Base-by-base conservation (phyloP, 345 rosid species). In the Lagerstroemia speciosa region DNA sequence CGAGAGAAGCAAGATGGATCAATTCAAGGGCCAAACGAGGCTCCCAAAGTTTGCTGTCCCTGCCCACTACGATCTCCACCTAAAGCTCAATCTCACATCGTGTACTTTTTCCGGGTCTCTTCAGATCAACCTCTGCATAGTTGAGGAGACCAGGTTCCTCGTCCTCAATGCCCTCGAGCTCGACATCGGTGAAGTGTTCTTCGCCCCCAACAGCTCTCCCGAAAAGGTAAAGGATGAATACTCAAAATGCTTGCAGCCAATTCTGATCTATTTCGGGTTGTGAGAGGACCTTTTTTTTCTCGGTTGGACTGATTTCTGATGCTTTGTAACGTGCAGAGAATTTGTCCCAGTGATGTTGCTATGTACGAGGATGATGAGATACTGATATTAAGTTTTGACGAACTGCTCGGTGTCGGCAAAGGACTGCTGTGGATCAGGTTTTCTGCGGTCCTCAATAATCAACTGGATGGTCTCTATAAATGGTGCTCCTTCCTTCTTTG, bases 141-240 rank as follows among this genome's bases (percentile, higher is more conserved):
- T 29, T 62, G 74, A 81, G 46, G 69, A 67, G 60, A 76, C 84
- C 7, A 71, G 67, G 46, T 69, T 78, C 50, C 71, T 78, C 38
- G 84, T 84, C 72, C 69, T 82, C 66, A 82, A 84, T 63, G 77
- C 77, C 41, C 75, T 72, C 40, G 78, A 78, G 62, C 82, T 84
- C 66, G 64, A 53, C 11, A 70, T 76, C 53, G 69, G 62, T 32
- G 65, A 68, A 62, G 81, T 72, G 67, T 69, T 62, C 55, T 80
- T 82, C 76, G 74, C 79, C 55, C 65, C 78, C 62, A 68, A 29
- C 67, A 68, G 27, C 71, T 78, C 74, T 20, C 41, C 24, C 31
- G 67, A 74, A 57, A 77, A 75, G 50, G 84, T 79, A 58, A 29
- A 36, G 17, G 15, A 37, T 36, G 37, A 31, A 26, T 64, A 29